Conservation (phyloP, 345 rosid species). For the Excoecaria cochinchinensis region DNA sequence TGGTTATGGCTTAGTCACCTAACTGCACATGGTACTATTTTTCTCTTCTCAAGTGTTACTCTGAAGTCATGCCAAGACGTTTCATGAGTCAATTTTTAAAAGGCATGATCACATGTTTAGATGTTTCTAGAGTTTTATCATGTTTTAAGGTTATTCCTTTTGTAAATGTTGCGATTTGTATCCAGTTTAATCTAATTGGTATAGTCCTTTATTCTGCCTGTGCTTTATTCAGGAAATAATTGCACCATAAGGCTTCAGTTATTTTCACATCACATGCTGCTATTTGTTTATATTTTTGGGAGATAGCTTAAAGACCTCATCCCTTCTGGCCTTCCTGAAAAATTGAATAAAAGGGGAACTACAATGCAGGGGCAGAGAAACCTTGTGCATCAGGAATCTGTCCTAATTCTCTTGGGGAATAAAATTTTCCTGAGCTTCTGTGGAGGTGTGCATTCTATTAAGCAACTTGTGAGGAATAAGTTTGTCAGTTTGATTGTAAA, state of each 20-base stretch:
- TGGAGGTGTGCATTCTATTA: neutral
- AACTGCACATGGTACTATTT: neutral
- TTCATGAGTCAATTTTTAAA: neutral
- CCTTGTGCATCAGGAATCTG: neutral
- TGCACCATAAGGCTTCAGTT: neutral
- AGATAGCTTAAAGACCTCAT: neutral
- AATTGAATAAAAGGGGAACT: neutral
- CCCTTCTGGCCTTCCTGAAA: neutral
- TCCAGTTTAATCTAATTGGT: neutral
- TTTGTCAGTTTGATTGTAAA: no score
- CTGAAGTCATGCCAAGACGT: neutral
- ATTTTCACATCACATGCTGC: neutral
- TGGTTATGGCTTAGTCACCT: neutral
- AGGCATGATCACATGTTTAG: neutral
- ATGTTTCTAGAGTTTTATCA: neutral
- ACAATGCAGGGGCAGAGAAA: neutral
- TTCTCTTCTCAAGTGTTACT: neutral
- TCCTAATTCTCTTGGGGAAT: constrained; percentile 1
- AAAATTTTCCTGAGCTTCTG: neutral
- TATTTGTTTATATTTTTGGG: neutral
- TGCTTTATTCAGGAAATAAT: neutral
- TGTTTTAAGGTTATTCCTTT: neutral
- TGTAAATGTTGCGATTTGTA: neutral
- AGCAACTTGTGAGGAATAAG: neutral
- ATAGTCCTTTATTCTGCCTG: neutral